Evolutionary conservation across 1,139 yeast genomes (phyloP).

Genomic region (Diutina rugosa): DNA sequence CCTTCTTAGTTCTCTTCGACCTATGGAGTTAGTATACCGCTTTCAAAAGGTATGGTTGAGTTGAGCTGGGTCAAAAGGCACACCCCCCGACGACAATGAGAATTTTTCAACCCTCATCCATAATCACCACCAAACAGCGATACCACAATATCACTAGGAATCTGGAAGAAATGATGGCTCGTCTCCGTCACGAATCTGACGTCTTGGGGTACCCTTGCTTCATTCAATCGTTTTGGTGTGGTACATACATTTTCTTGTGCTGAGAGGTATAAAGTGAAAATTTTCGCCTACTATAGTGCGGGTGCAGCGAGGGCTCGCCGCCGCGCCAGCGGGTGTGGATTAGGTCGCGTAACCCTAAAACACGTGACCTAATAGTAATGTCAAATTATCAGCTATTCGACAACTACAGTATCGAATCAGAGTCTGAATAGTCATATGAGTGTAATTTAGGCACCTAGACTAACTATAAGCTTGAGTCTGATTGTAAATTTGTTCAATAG

Average conservation of each 20-base stretch:
- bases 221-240: background rate
- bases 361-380: background rate
- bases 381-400: no score
- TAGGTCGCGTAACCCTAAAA: background rate
- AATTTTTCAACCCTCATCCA: background rate
- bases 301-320: background rate
- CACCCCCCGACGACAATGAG: background rate
- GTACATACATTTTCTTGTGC: constrained; percentile 1
- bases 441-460: no score
- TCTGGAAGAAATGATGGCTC: background rate
- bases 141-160: background rate
- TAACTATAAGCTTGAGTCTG: no score
- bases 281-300: background rate
- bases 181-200: background rate
- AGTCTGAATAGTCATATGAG: no score
- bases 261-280: background rate
- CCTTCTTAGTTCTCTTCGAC: constrained; percentile 99
- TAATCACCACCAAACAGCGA: background rate
- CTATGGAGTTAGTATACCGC: constrained; percentile 39
- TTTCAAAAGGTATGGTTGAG: no score
- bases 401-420: no score
- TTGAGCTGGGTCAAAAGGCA: no score
- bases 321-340: background rate
- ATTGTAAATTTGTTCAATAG: no score
- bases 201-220: background rate